phyloP scores from a whole-genome alignment of 163 green algal species.

The Chlorella variabilis region DNA sequence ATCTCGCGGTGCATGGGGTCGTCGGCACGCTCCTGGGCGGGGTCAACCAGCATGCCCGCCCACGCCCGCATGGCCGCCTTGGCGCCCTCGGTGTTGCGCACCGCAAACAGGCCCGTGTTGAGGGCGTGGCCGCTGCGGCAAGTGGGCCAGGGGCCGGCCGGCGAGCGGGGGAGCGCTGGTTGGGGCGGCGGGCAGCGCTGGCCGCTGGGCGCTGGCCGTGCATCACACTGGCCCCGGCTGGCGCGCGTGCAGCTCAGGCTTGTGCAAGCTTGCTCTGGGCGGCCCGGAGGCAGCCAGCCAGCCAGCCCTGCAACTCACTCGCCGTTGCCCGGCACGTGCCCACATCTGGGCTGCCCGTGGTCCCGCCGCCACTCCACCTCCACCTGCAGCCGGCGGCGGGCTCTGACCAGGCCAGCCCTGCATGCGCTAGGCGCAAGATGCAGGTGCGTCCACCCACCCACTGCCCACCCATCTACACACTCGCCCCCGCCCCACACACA shows the following conservation, averaged over 20 bases:
- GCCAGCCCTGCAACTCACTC: no score
- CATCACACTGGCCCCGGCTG: no score
- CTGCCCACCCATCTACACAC: not conserved
- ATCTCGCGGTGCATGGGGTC: slow-evolving; percentile 1
- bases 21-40: not conserved
- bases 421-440: not conserved
- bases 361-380: not conserved
- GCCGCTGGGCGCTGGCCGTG: no score
- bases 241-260: no score
- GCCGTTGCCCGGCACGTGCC: slow-evolving; percentile 16
- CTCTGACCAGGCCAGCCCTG: no score
- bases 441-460: not conserved
- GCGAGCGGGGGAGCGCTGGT: no score
- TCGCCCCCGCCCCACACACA: no score
- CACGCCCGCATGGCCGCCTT: not conserved
- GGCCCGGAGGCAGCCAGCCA: no score
- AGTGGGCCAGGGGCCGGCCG: not conserved
- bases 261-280: no score
- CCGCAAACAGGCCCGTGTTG: slow-evolving; percentile 22
- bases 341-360: slow-evolving; percentile 14
- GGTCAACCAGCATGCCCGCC: slow-evolving; percentile 5
- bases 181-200: no score
- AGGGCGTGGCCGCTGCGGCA: not conserved
- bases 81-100: not conserved
- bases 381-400: not conserved